Evolutionary conservation across 148 eudicot genomes (phyloP).

Genomic region (Nepenthes mirabilis): DNA sequence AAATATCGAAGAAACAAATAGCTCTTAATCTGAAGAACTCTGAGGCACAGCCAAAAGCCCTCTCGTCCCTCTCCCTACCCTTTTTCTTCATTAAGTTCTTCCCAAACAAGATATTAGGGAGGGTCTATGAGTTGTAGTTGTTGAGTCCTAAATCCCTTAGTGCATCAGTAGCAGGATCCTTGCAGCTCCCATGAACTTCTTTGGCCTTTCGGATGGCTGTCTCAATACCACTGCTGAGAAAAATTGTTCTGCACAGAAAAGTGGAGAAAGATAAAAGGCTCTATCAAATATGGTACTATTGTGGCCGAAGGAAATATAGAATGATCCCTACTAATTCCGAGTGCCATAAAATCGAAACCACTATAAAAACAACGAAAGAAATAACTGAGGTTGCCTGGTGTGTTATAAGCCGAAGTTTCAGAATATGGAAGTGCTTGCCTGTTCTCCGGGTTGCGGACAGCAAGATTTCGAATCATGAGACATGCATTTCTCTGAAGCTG

Average conservation of each 20-base stretch:
- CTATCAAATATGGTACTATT: no score
- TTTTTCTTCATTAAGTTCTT: no score
- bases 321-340: neutral
- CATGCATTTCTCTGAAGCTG: constrained; percentile 76
- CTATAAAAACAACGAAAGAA: neutral
- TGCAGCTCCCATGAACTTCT: constrained; percentile 58
- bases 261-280: neutral
- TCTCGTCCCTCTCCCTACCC: no score
- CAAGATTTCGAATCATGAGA: constrained; percentile 88
- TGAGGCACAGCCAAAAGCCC: no score
- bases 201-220: constrained; percentile 70
- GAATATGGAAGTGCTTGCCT: constrained; percentile 21
- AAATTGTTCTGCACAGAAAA: constrained; percentile 38
- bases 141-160: constrained; percentile 84
- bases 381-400: no score
- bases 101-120: neutral
- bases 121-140: constrained; percentile 54
- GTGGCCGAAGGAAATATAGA: neutral
- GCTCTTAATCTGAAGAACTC: no score
- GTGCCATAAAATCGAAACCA: neutral
- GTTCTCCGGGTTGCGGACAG: constrained; percentile 80
- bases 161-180: constrained; percentile 82
- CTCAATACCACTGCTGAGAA: constrained; percentile 69
- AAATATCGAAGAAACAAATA: no score
- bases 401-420: neutral